phyloP scores from a whole-genome alignment of 2,329 filamentous ascomycete genomes.

The Botrytis byssoidea region DNA sequence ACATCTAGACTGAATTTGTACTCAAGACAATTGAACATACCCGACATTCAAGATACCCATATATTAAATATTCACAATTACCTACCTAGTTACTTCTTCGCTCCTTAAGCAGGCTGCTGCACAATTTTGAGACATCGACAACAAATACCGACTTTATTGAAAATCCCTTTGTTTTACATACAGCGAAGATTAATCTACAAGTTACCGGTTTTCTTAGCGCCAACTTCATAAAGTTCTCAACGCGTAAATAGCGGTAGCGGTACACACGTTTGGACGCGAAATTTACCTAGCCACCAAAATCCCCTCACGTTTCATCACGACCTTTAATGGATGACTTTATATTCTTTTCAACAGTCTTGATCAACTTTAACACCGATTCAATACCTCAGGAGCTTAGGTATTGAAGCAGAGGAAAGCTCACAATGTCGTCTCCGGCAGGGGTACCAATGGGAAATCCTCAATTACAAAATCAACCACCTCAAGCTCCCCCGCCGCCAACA shows the following conservation, averaged over 20 bases:
- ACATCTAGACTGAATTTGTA: slow-evolving; percentile 2
- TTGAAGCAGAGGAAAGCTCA: slow-evolving; percentile 28
- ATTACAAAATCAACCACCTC: slow-evolving; percentile 26
- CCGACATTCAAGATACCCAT: not conserved
- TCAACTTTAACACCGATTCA: slow-evolving; percentile 25
- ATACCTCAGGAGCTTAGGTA: slow-evolving; percentile 24
- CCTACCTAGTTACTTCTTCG: not conserved
- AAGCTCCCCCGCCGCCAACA: slow-evolving; percentile 24
- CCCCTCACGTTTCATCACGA: slow-evolving; percentile 20
- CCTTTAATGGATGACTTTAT: slow-evolving; percentile 30
- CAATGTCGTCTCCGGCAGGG: slow-evolving; percentile 36
- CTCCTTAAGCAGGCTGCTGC: not conserved
- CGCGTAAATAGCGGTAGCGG: slow-evolving; percentile 17
- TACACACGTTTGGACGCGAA: slow-evolving; percentile 29
- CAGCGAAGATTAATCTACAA: slow-evolving; percentile 17
- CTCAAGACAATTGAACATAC: not conserved
- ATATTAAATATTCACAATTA: not conserved
- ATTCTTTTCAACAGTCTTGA: slow-evolving; percentile 22
- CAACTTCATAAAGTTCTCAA: slow-evolving; percentile 20
- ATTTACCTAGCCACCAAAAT: slow-evolving; percentile 31
- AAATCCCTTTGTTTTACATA: not conserved
- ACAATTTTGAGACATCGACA: not conserved
- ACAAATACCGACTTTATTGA: not conserved
- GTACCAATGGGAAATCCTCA: slow-evolving; percentile 21
- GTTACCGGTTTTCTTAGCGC: slow-evolving; percentile 23